Evolutionary conservation across 208 protist species (phyloP).

Genomic region (Leishmania martiniquensis): DNA sequence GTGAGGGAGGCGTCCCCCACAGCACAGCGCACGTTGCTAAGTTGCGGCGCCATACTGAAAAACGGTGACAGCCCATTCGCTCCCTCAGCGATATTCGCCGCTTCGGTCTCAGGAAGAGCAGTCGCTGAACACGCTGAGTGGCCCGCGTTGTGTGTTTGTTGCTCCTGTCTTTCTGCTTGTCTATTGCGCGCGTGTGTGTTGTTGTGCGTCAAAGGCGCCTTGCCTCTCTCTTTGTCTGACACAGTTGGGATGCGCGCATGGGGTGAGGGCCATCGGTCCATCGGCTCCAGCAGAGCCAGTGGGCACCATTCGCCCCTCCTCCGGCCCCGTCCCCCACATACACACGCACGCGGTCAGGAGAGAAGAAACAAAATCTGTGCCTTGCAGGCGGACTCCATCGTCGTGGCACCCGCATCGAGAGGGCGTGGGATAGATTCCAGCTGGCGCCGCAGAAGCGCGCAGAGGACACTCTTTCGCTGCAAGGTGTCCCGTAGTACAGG

Average conservation of each 20-base stretch:
- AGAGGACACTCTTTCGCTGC: constrained; percentile 40
- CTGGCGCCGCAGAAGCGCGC: constrained; percentile 44
- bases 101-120: background rate
- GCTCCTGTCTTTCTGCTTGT: too few relatives aligned
- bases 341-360: background rate
- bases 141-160: too few relatives aligned
- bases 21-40: background rate
- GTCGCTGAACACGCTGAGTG: background rate
- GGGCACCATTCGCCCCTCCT: background rate
- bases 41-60: background rate
- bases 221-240: background rate
- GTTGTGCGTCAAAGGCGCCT: background rate
- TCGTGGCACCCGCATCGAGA: background rate
- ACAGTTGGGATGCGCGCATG: background rate
- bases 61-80: background rate
- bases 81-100: background rate
- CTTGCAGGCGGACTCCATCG: constrained; percentile 36
- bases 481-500: constrained; percentile 29
- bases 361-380: constrained; percentile 58
- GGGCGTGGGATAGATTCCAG: constrained; percentile 28
- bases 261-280: background rate
- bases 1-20: background rate
- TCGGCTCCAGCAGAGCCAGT: background rate
- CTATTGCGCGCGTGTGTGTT: background rate
- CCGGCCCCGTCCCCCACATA: too few relatives aligned